Conservation (phyloP, 2,329 filamentous ascomycete species). For the Trichophyton verrucosum region DNA sequence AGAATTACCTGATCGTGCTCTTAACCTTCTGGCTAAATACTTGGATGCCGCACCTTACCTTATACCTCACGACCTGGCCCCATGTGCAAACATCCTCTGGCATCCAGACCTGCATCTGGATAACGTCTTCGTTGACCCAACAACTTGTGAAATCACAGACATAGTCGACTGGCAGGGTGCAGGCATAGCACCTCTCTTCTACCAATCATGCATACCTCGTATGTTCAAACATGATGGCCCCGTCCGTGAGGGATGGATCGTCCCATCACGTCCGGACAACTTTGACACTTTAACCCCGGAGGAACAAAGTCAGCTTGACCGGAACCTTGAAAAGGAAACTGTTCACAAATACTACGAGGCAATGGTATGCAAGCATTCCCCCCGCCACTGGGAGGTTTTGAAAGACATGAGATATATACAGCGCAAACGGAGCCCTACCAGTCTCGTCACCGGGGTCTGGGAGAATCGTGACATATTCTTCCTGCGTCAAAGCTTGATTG, state of each 20-base stretch:
- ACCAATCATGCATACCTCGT: constrained; percentile 20
- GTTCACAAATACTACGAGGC: constrained; percentile 27
- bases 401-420: constrained; percentile 12
- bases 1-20: constrained; percentile 17
- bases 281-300: constrained; percentile 18
- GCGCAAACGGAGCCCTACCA: constrained; percentile 21
- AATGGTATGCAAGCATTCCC: constrained; percentile 20
- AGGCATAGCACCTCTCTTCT: constrained; percentile 18
- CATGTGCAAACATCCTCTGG: not conserved
- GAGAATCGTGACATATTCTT: constrained; percentile 25
- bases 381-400: constrained; percentile 21
- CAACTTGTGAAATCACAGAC: constrained; percentile 17
- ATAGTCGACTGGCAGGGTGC: constrained; percentile 25
- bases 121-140: constrained; percentile 24
- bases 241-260: constrained; percentile 21
- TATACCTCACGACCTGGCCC: not conserved
- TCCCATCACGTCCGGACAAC: constrained; percentile 20
- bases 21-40: constrained; percentile 19
- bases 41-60: constrained; percentile 6
- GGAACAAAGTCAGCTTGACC: constrained; percentile 19
- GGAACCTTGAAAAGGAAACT: constrained; percentile 22
- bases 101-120: constrained; percentile 19
- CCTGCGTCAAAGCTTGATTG: constrained; percentile 15
- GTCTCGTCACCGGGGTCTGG: constrained; percentile 22
- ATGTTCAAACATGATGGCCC: constrained; percentile 20